phyloP scores from a whole-genome alignment of 2,329 filamentous ascomycete genomes.

The Stromatinia cepivora region DNA sequence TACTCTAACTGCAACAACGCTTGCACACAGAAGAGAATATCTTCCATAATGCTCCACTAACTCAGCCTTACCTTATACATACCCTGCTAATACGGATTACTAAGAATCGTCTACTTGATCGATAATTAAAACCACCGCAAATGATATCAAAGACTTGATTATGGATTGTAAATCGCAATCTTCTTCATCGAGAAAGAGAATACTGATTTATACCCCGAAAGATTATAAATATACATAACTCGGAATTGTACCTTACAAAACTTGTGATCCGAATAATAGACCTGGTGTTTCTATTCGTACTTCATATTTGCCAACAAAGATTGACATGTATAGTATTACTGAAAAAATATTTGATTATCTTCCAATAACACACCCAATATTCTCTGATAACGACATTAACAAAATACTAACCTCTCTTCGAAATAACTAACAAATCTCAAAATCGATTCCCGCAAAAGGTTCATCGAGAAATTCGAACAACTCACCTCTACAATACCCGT shows the following conservation, averaged over 20 bases:
- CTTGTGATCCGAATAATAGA: neutral
- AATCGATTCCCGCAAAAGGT: constrained; percentile 6
- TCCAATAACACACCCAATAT: neutral
- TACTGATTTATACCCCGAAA: neutral
- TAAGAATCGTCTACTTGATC: constrained; percentile 19
- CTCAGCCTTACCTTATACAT: constrained; percentile 3
- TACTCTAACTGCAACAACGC: neutral
- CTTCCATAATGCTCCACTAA: neutral
- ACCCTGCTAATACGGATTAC: constrained; percentile 1
- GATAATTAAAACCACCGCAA: neutral
- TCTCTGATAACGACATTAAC: neutral
- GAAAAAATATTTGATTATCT: neutral
- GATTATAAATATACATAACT: constrained; percentile 5
- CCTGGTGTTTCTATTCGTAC: constrained; percentile 16
- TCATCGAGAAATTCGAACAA: constrained; percentile 17
- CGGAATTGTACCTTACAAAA: constrained; percentile 9
- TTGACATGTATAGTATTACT: constrained; percentile 8
- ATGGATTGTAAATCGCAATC: constrained; percentile 5
- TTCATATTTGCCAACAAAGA: constrained; percentile 6
- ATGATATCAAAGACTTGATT: constrained; percentile 13
- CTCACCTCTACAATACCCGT: constrained; percentile 3
- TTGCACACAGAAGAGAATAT: neutral
- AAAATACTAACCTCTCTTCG: neutral
- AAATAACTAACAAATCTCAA: constrained; percentile 1
- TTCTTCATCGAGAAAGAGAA: no score